These are phyloP conservation scores for Bullera alba DNA, from an alignment of 768 basidiomycete species.

Conservation along the genomic window DNA sequence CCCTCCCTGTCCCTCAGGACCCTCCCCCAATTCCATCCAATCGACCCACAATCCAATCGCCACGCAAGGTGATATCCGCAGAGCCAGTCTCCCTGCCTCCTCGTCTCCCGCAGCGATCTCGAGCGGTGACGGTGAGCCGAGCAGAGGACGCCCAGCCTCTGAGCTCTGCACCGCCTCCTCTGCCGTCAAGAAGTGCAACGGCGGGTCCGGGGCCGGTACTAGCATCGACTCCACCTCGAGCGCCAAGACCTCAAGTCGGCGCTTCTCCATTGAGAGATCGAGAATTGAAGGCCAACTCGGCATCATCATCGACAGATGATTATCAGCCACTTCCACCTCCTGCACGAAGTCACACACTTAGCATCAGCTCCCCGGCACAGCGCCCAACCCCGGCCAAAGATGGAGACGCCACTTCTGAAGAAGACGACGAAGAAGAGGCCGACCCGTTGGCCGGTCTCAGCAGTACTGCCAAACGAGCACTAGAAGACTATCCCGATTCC, in stretches of 20 bases:
- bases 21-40: conserved; percentile 17
- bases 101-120: conserved; percentile 12
- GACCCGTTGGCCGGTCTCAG: conserved; percentile 14
- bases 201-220: background rate
- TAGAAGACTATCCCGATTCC: conserved; percentile 49
- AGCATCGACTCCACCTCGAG: background rate
- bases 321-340: conserved; percentile 34
- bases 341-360: conserved; percentile 11
- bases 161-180: conserved; percentile 2
- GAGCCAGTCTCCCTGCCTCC: conserved; percentile 8
- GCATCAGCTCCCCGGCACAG: conserved; percentile 9
- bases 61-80: background rate
- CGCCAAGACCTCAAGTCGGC: background rate
- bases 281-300: background rate
- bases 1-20: too few relatives aligned
- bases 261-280: background rate
- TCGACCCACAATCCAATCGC: conserved; percentile 3
- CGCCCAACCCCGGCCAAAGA: conserved; percentile 11
- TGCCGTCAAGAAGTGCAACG: background rate
- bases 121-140: background rate
- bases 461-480: conserved; percentile 20
- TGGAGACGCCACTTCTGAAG: conserved; percentile 27
- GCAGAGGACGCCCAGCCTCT: background rate
- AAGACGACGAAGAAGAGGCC: conserved; percentile 27
- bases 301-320: conserved; percentile 1